Evolutionary conservation across 78 protist genomes (phyloP).

Genomic region (Dictyostelium intermedium): DNA sequence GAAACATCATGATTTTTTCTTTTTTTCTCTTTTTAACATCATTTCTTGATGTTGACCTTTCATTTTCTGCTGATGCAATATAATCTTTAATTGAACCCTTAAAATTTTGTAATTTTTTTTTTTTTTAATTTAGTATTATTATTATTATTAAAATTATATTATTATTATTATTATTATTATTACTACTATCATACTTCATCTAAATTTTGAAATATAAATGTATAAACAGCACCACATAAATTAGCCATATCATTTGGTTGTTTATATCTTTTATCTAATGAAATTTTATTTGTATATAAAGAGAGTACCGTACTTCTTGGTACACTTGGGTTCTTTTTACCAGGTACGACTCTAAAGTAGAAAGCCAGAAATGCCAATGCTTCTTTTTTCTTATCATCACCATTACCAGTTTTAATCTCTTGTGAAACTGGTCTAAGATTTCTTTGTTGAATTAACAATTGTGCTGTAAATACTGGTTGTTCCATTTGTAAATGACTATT

Average conservation of each 20-base stretch:
- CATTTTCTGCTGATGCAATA: slow-evolving; percentile 44
- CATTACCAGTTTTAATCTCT: background rate
- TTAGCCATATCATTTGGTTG: slow-evolving; percentile 74
- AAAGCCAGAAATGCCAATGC: slow-evolving; percentile 36
- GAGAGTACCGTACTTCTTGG: slow-evolving; percentile 29
- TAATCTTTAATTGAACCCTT: slow-evolving; percentile 8
- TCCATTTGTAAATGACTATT: background rate
- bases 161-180: no score
- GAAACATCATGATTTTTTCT: slow-evolving; percentile 68
- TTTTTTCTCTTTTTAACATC: slow-evolving; percentile 67
- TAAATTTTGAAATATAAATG: slow-evolving; percentile 60
- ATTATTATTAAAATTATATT: no score
- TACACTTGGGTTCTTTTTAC: background rate
- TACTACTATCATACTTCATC: slow-evolving; percentile 35
- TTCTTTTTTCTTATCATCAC: slow-evolving; percentile 63
- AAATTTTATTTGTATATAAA: slow-evolving; percentile 27
- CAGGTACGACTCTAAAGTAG: slow-evolving; percentile 51
- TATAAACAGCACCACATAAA: slow-evolving; percentile 76
- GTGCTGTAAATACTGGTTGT: slow-evolving; percentile 17
- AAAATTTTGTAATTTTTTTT: no score
- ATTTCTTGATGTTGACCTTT: slow-evolving; percentile 22
- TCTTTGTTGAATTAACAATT: slow-evolving; percentile 45
- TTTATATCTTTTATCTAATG: slow-evolving; percentile 44
- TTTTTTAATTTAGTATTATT: no score
- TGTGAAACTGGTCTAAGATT: slow-evolving; percentile 64